Conservation (phyloP, 148 eudicot species). For the Oxyria digyna region DNA sequence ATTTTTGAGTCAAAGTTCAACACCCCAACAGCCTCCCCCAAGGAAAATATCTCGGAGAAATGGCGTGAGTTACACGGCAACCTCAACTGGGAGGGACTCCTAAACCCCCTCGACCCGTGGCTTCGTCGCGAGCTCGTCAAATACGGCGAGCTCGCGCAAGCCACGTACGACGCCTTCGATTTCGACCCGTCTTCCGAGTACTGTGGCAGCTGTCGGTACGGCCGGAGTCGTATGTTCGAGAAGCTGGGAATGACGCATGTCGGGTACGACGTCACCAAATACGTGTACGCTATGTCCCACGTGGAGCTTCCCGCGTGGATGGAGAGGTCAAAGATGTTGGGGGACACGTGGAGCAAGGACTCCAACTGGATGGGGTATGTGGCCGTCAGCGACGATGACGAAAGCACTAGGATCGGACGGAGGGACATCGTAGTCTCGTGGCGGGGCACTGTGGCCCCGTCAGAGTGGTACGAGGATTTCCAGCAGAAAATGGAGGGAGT, state of each 20-base stretch:
- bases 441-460: constrained; percentile 5
- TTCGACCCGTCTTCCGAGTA: constrained; percentile 25
- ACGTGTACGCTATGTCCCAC: constrained; percentile 60
- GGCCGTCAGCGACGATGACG: neutral
- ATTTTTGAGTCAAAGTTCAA: neutral
- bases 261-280: constrained; percentile 49
- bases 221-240: neutral
- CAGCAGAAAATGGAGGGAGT: neutral
- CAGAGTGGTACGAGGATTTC: constrained; percentile 2
- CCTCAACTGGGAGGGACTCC: neutral
- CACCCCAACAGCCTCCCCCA: constrained; percentile 5
- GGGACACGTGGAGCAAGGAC: constrained; percentile 35
- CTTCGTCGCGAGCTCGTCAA: constrained; percentile 51
- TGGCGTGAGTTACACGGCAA: neutral
- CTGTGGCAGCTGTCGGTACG: neutral
- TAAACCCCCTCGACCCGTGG: constrained; percentile 36
- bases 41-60: neutral
- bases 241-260: constrained; percentile 14
- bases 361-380: constrained; percentile 7
- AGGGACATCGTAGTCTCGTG: neutral
- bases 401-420: neutral
- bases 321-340: constrained; percentile 27
- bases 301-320: constrained; percentile 55
- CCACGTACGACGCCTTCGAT: constrained; percentile 68
- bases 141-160: constrained; percentile 73